Base-by-base conservation (phyloP, 768 basidiomycete species). In the Hysterangium stoloniferum region DNA sequence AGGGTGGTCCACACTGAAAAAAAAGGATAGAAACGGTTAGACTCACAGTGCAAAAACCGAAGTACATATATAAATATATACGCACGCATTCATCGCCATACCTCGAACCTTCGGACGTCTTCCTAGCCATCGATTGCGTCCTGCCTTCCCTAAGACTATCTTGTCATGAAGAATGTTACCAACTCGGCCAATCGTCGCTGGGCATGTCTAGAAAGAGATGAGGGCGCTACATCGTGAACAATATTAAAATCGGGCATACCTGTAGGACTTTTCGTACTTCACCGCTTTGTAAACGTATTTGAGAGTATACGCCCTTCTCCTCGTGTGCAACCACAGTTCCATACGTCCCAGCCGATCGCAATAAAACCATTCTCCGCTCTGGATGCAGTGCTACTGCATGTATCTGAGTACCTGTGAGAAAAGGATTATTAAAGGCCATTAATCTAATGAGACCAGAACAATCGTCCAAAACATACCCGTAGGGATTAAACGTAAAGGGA, bases 61-160 rank as follows among this genome's bases (percentile, higher is more conserved):
- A 9, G 9, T 34, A n/a, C n/a, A n/a, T n/a, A n/a, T n/a, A n/a
- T n/a, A n/a, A n/a, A n/a, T 34, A 9, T 34, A 54, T 54, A 74
- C 85, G 36, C 70, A 92, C 81, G 90, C 85, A 66, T 96, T 97
- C 93, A 95, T 95, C 36, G 93, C 93, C 57, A 96, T 83, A 82
- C 93, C 93, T 66, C 93, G 83, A 40, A 95, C 91, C 28, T 76
- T 76, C 0, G 93, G 93, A 57, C 89, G 67, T 61, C 80, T 69
- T 15, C 94, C 94, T 17, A 97, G 68, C 90, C 91, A 94, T 32
- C 94, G 74, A 35, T 73, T 72, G 57, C 95, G 70, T 27, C 96
- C 96, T 6, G 96, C 96, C 67, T 98, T 99, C 12, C 93, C 96
- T 29, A 97, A 67, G 37, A 71, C 80, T 12, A 82, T 72, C 54